Conservation (phyloP, 1,139 yeast species). For the Pichia sp. region DNA sequence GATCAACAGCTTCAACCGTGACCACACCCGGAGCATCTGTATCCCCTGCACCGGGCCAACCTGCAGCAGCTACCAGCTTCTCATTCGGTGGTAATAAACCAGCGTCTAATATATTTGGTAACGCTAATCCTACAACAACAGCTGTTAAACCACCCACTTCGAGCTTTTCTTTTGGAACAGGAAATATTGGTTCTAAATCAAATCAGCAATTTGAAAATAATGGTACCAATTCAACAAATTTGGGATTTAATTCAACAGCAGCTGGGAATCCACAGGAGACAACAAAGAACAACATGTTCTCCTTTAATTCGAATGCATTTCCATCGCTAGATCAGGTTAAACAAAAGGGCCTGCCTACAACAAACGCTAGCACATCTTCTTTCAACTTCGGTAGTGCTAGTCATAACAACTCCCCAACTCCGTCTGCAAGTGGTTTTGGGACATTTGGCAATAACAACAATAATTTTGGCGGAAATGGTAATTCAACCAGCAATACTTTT, state of each 20-base stretch:
- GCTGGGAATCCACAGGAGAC: background rate
- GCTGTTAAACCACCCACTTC: background rate
- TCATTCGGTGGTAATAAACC: constrained; percentile 6
- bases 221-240: background rate
- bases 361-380: background rate
- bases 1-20: constrained; percentile 2
- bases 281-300: constrained; percentile 4
- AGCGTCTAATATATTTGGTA: too few relatives aligned
- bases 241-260: background rate
- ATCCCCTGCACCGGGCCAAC: background rate
- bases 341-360: background rate
- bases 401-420: background rate
- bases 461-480: background rate
- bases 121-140: background rate
- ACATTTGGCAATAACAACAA: background rate
- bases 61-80: background rate
- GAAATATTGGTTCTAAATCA: background rate
- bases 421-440: background rate
- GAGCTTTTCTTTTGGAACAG: background rate
- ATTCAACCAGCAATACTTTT: background rate
- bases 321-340: constrained; percentile 4
- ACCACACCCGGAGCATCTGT: constrained; percentile 6
- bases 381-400: background rate
- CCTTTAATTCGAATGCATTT: constrained; percentile 5
- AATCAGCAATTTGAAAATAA: background rate